Base-by-base conservation (phyloP, 1,284 basidiomycete genomes). In the Papiliotrema fonsecae region DNA sequence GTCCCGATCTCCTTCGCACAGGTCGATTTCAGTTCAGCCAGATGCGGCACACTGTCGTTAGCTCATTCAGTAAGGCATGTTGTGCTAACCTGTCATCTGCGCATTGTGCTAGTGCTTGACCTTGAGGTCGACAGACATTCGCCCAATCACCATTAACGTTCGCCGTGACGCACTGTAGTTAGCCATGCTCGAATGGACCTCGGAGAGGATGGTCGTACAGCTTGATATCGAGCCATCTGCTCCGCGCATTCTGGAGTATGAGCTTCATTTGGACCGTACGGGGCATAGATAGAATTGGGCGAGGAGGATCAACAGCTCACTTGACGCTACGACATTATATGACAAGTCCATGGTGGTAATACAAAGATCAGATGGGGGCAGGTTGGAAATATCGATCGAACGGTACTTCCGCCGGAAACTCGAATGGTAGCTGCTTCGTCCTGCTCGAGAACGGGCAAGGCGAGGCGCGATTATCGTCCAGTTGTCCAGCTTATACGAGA, bases 151-250 rank as follows among this genome's bases (percentile, higher is more conserved):
- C 60, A 19, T 56, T 49, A 52, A 69, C 64, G 48, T 73, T 70
- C 42, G 55, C 53, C 37, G 64, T 34, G 0, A 73, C 68, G 37
- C 70, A 73, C 68, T 73, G 42, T 28, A n/a, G 19, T 25, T 11
- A 7, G 35, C 21, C 35, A 37, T 11, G 18, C 35, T 10, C 32
- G 9, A 9, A 19, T 31, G 27, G 14, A 6, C 27, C 32, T 22
- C 4, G 27, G 1, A 28, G 4, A 11, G 18, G 18, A 25, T 11
- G 10, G 13, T 45, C 64, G 13, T 27, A 70, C 70, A 31, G 69
- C 55, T 49, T 73, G 70, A 52, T 73, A 73, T 45, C 57, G 55
- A 7, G 68, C 69, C 65, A 73, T 66, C 51, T 72, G 69, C 11
- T 63, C 52, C 25, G 65, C 63, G 48, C 70, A 73, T 60, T 71